Evolutionary conservation across 2,329 filamentous ascomycete genomes (phyloP).

Genomic region (Raffaelea deltoideospora): DNA sequence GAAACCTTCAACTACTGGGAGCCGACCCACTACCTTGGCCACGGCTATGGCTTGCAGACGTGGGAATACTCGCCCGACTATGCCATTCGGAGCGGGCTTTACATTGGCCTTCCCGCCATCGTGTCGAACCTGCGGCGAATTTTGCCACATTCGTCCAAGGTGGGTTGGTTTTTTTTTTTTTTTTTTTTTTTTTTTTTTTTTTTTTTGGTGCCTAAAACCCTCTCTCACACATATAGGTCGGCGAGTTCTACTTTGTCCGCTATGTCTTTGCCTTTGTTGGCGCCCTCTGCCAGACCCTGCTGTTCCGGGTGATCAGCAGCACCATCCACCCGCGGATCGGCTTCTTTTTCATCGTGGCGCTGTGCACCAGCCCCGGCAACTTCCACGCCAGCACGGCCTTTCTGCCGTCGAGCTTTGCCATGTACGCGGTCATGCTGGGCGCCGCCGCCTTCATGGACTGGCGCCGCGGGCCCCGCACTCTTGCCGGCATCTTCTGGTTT

Average conservation of each 20-base stretch:
- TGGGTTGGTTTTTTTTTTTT: constrained; percentile 75
- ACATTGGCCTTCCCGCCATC: constrained; percentile 64
- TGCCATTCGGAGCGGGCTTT: constrained; percentile 90
- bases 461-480: constrained; percentile 63
- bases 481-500: constrained; percentile 80
- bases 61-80: constrained; percentile 98
- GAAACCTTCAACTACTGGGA: constrained; percentile 99
- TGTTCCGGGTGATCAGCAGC: constrained; percentile 64
- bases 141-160: constrained; percentile 44
- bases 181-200: too few relatives aligned
- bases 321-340: constrained; percentile 73
- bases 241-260: constrained; percentile 81
- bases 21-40: constrained; percentile 81
- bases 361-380: constrained; percentile 73
- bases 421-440: constrained; percentile 84
- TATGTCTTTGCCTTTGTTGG: constrained; percentile 60
- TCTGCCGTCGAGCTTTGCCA: constrained; percentile 87
- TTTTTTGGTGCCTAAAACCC: too few relatives aligned
- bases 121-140: constrained; percentile 53
- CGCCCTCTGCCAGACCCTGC: constrained; percentile 64
- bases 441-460: constrained; percentile 84
- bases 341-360: constrained; percentile 65
- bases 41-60: constrained; percentile 87
- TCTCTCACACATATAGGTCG: constrained; percentile 33
- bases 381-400: constrained; percentile 82